Evolutionary conservation across 2,329 filamentous ascomycete species (phyloP), one percentile per base, ranked within the genome.

Genomic region (Magnaporthiopsis rhizophila): DNA sequence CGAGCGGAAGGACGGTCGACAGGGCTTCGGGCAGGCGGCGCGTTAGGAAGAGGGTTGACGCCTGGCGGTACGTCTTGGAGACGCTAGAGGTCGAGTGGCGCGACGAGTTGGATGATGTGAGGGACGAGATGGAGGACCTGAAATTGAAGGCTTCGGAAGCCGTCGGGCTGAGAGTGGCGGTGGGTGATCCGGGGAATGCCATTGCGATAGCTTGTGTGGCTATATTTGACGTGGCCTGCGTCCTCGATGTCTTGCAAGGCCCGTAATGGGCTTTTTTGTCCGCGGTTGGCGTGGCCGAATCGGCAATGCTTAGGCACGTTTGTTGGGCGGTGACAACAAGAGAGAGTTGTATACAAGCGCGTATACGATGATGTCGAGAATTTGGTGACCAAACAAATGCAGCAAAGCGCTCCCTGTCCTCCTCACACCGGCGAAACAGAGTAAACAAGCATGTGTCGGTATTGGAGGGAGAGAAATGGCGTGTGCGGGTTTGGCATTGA

Each of bases 41-140:
- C 75, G 95, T 99, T 66, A 99, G 83, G 78, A 96, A 99, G 30
- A 98, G 85, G 68, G 95, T 93, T 8, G 92, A 96, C 38, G 95
- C 91, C 79, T 97, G 92, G 69, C 94, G 91, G 79, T 98, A 98
- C 36, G 90, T 90, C 77, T 95, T 95, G 69, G 94, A 95, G 72
- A 97, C 90, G 71, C 90, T 86, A 61, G 86, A 88, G 59, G 87
- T 82, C 53, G 83, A 82, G 64, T 87, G 85, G 63, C 88, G 87
- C 58, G 83, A 77, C 30, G 83, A 79, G 34, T 80, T 85, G 66
- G 91, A 90, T 64, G 86, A 86, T 58, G 88, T 86, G 65, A 86
- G 78, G 38, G 71, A 73, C 6, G 81, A 71, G 24, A 75, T 69
- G 26, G 91, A 91, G 65, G 86, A 85, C 58, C 88, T 85, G 64